Conservation (phyloP, 2,329 filamentous ascomycete genomes). For the Thielaviopsis populi region DNA sequence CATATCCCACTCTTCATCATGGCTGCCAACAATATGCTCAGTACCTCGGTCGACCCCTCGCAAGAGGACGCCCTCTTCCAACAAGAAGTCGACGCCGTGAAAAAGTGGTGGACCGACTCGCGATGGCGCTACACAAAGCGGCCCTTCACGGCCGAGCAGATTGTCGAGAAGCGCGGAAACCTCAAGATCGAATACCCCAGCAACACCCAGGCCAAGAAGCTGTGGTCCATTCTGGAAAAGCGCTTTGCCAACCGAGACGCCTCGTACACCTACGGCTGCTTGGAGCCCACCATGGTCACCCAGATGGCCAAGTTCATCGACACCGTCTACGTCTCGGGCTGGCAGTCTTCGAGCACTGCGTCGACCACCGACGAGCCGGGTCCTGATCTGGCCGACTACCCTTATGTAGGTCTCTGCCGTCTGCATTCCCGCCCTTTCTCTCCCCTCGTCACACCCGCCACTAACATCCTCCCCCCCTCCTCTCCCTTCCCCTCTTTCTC, state of each 20-base stretch:
- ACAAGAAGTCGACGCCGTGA: conserved; percentile 73
- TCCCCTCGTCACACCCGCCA: not conserved
- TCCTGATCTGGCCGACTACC: conserved; percentile 95
- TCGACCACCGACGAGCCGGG: conserved; percentile 91
- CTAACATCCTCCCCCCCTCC: not conserved
- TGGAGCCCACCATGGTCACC: conserved; percentile 96
- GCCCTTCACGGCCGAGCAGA: conserved; percentile 90
- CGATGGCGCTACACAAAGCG: conserved; percentile 88
- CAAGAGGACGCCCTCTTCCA: conserved; percentile 53
- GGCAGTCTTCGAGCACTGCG: conserved; percentile 95
- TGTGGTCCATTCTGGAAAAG: conserved; percentile 77
- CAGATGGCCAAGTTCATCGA: conserved; percentile 99
- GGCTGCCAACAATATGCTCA: conserved; percentile 49
- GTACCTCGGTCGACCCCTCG: conserved; percentile 39
- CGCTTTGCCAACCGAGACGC: conserved; percentile 64
- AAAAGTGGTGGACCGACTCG: conserved; percentile 86
- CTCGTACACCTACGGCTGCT: conserved; percentile 90
- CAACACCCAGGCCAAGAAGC: conserved; percentile 80
- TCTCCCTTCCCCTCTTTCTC: not conserved
- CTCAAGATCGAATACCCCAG: conserved; percentile 85
- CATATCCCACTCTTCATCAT: conserved; percentile 27
- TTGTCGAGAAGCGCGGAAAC: conserved; percentile 86
- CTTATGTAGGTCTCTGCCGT: conserved; percentile 46
- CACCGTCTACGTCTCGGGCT: conserved; percentile 96
- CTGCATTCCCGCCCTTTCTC: not conserved